Base-by-base conservation (phyloP, 495 filamentous ascomycete species). In the Neurospora sp. region DNA sequence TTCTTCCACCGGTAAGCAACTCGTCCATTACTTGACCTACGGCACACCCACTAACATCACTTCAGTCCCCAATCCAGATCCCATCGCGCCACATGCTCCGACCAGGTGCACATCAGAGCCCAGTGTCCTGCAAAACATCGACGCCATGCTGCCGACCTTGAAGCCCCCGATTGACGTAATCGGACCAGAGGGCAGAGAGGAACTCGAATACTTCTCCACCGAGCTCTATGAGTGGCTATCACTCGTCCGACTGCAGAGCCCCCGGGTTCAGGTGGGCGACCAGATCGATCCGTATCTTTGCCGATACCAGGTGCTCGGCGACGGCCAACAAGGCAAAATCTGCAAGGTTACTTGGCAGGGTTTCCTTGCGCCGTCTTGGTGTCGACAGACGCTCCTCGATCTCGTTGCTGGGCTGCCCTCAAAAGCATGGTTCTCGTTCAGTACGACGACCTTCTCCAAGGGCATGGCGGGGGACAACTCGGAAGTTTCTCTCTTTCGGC, bases 151-250 rank as follows among this genome's bases (percentile, higher is more conserved):
- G 14, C 91, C 92, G 8, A 72, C 78, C 0, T 76, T 93, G 20
- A 78, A 84, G 71, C 76, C 84, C 14, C 79, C 82, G 9, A 69
- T 80, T 7, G 78, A 83, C 22, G 74, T 83, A 14, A 75, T 83
- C 40, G 75, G 82, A 0, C 74, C 83, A 18, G 47, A 47, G 40
- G 77, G 72, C 40, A 81, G 79, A 37, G 77, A 80, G 31, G 86
- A 88, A 6, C 79, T 92, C 8, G 85, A 90, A 73, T 86, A 90
- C 18, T 87, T 86, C 75, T 87, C 88, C 39, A 85, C 87, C 3
- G 88, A 91, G 16, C 76, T 93, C 12, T 89, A 93, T 38, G 96
- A 99, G 81, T 99, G 94, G 93, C 82, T 98, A 3, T 90, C 90
- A 35, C 84, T 99, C 70, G 82, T 92, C 12, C 85, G 87, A 14